Base-by-base conservation (phyloP, 108 stramenopile species). In the Skeletonema menzelii region DNA sequence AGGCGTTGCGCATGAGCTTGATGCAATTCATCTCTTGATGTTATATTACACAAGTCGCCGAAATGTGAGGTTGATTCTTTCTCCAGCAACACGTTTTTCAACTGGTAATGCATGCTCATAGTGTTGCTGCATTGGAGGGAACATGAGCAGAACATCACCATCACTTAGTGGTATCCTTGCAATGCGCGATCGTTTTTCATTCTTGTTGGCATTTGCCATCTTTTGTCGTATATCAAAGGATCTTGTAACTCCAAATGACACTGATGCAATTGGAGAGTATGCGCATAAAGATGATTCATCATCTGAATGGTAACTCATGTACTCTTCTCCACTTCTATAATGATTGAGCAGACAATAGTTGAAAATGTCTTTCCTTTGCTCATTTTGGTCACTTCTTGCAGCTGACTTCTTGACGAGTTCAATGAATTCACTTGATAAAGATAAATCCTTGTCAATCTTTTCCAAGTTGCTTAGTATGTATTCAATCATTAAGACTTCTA, bases 291-390 rank as follows among this genome's bases (percentile, higher is more conserved):
- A 59, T 27, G 56, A n/a, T 57, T 77, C 76, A 70, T 70, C 69
- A 53, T 77, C 76, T 20, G 69, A 17, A 42, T 77, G 76, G 14
- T 70, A 77, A 34, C 69, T 35, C 76, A 77, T 77, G 59, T 77
- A 70, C 20, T 77, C 76, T 20, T 77, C 64, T 20, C 76, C 76
- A 27, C 32, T 70, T 57, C 76, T 70, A 47, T 77, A 77, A 28
- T 77, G 76, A 38, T 77, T 77, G 15, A 69, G 58, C 34, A 77
- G 34, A 31, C 76, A 77, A 37, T 77, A 77, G 38, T 77, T 77
- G 69, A 65, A 77, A 27, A 77, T 64, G 30, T 76, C 63, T 12
- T 34, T 70, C 30, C 31, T 60, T 1, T 37, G 20, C 10, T 17
- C 47, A 24, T 15, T 17, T 17, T 58, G 27, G 0, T 14, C 70